phyloP scores from a whole-genome alignment of 2,329 filamentous ascomycete genomes.

The Drechslerella coelobrocha region DNA sequence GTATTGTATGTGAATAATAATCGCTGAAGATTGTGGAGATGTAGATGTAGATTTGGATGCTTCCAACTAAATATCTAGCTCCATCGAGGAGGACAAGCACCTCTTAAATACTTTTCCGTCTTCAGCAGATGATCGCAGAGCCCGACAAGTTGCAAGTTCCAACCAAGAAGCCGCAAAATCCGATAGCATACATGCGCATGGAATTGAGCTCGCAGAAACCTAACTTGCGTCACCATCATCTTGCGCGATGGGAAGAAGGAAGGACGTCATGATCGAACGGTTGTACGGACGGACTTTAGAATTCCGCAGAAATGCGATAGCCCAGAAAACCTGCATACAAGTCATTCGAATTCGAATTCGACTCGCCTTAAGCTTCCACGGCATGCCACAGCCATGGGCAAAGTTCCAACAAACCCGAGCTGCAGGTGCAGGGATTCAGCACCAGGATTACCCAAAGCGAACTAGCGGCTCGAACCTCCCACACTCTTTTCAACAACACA shows the following conservation, averaged over 20 bases:
- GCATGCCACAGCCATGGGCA: no score
- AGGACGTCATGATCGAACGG: background rate
- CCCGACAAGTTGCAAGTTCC: background rate
- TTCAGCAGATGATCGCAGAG: background rate
- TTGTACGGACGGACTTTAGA: constrained; percentile 42
- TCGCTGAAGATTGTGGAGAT: background rate
- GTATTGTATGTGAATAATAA: background rate
- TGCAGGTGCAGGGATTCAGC: no score
- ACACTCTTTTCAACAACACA: constrained; percentile 31
- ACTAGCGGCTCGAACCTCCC: constrained; percentile 1
- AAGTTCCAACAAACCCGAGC: background rate
- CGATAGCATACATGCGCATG: background rate
- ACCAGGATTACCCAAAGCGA: constrained; percentile 22
- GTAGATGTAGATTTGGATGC: constrained; percentile 10
- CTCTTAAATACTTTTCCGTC: constrained; percentile 37
- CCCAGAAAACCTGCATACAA: background rate
- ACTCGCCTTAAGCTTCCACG: constrained; percentile 3
- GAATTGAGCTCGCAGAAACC: no score
- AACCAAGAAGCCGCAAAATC: constrained; percentile 1
- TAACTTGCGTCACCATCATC: background rate
- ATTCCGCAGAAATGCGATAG: constrained; percentile 8
- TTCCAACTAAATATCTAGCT: background rate
- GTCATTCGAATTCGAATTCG: background rate
- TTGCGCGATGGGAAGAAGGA: background rate
- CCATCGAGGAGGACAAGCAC: background rate